Percentiles rank a stretch among this genome's conserved stretches.
Conservation (phyloP, 2,329 filamentous ascomycete genomes). For the Boeremia exigua region DNA sequence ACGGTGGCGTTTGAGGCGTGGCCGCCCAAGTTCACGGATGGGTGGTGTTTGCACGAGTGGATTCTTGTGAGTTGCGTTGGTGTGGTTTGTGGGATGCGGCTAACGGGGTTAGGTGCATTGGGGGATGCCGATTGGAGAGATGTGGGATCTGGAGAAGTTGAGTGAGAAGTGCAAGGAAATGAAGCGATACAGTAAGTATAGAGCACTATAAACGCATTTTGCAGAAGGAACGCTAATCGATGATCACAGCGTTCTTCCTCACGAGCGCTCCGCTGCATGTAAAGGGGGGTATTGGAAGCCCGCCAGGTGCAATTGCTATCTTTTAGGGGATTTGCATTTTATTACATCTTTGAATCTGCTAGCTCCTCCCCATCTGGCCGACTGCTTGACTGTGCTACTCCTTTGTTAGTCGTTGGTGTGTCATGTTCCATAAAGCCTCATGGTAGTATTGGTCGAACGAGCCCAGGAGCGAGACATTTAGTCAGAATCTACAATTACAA, state of each 20-base stretch:
- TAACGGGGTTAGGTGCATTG: slow-evolving; percentile 22
- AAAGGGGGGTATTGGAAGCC: slow-evolving; percentile 52
- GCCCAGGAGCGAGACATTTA: no score
- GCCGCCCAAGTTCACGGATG: slow-evolving; percentile 38
- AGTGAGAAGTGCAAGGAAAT: slow-evolving; percentile 60
- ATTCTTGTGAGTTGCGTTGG: slow-evolving; percentile 19
- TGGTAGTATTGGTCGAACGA: no score
- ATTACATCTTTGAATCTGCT: no score
- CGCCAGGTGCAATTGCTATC: slow-evolving; percentile 45
- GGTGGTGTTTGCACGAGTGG: slow-evolving; percentile 46
- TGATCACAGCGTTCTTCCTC: slow-evolving; percentile 59
- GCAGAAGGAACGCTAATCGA: not conserved
- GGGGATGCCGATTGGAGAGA: slow-evolving; percentile 41
- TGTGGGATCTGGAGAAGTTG: slow-evolving; percentile 57
- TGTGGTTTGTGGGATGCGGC: no score
- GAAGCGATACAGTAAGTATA: slow-evolving; percentile 53
- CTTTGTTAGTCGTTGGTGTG: no score
- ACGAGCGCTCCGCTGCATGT: slow-evolving; percentile 66
- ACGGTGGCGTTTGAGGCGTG: slow-evolving; percentile 50
- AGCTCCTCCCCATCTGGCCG: no score
- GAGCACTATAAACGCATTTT: not conserved
- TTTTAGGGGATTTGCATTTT: slow-evolving; percentile 22
- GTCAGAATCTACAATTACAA: no score
- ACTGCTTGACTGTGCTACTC: no score
- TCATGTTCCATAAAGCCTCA: no score